phyloP scores from a whole-genome alignment of 192 early-diverging fungal genomes.

The Coemansia sp. region DNA sequence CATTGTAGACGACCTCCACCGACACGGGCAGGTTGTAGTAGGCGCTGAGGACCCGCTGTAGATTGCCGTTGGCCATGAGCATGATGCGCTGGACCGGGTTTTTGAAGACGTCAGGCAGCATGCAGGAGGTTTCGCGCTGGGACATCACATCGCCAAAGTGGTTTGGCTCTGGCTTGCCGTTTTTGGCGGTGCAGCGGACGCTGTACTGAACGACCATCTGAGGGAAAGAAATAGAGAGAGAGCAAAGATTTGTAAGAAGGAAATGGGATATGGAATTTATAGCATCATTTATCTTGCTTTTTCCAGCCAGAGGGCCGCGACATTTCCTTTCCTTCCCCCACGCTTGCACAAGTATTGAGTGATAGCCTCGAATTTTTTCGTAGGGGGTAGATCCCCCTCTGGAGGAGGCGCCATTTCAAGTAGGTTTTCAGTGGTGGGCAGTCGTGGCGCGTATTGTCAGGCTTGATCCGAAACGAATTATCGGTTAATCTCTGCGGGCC shows the following conservation, averaged over 20 bases:
- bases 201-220: conserved; percentile 49
- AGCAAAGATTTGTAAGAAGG: background rate
- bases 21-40: conserved; percentile 56
- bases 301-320: conserved; percentile 1
- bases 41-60: conserved; percentile 54
- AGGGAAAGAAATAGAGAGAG: background rate
- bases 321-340: background rate
- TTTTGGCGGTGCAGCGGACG: conserved; percentile 11
- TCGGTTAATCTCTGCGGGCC: conserved; percentile 5
- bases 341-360: background rate
- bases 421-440: background rate
- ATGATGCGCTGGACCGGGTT: conserved; percentile 53
- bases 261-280: conserved; percentile 1
- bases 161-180: conserved; percentile 42
- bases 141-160: conserved; percentile 55
- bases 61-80: conserved; percentile 54
- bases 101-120: conserved; percentile 47
- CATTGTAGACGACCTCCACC: conserved; percentile 45
- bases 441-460: conserved; percentile 4
- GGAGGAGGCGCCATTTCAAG: background rate
- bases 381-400: background rate
- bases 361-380: conserved; percentile 4
- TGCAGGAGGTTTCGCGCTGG: conserved; percentile 52
- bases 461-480: conserved; percentile 4
- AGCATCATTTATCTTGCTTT: background rate